Percentiles rank a stretch among this genome's conserved stretches.
Conservation (phyloP, 345 rosid genomes). For the Cochlearia excelsa region DNA sequence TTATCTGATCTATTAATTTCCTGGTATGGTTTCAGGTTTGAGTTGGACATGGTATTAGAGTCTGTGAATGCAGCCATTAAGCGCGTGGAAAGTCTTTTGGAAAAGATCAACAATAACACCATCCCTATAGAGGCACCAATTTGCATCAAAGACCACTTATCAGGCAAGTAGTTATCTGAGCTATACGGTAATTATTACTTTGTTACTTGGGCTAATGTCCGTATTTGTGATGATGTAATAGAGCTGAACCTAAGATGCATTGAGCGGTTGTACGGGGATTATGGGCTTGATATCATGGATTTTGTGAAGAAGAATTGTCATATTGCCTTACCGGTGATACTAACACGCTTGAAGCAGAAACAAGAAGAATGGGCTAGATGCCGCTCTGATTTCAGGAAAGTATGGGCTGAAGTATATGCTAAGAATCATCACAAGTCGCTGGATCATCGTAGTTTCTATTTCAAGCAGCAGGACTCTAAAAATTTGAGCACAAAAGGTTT, state of each 20-base stretch:
- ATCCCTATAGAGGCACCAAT: constrained; percentile 60
- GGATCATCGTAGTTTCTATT: constrained; percentile 97
- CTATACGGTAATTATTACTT: constrained; percentile 5
- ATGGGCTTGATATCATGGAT: constrained; percentile 95
- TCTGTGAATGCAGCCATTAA: constrained; percentile 76
- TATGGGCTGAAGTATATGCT: constrained; percentile 96
- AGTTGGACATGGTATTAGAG: constrained; percentile 94
- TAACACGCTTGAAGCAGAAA: constrained; percentile 97
- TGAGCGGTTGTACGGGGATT: constrained; percentile 93
- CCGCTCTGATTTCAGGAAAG: constrained; percentile 91
- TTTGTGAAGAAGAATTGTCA: constrained; percentile 72
- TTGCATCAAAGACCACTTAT: constrained; percentile 69
- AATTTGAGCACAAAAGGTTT: constrained; percentile 92
- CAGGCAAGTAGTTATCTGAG: constrained; percentile 51
- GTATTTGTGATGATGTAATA: constrained; percentile 38
- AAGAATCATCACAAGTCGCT: constrained; percentile 96
- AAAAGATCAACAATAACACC: constrained; percentile 66
- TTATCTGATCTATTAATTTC: constrained; percentile 22
- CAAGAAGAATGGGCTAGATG: constrained; percentile 99
- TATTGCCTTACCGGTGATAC: constrained; percentile 81
- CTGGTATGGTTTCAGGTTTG: constrained; percentile 66
- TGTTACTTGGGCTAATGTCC: constrained; percentile 18
- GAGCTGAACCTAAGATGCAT: constrained; percentile 90
- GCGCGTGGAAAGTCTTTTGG: constrained; percentile 78
- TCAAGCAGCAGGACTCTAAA: constrained; percentile 96